Conservation (phyloP, 345 rosid species). For the Lepidium aucheri region DNA sequence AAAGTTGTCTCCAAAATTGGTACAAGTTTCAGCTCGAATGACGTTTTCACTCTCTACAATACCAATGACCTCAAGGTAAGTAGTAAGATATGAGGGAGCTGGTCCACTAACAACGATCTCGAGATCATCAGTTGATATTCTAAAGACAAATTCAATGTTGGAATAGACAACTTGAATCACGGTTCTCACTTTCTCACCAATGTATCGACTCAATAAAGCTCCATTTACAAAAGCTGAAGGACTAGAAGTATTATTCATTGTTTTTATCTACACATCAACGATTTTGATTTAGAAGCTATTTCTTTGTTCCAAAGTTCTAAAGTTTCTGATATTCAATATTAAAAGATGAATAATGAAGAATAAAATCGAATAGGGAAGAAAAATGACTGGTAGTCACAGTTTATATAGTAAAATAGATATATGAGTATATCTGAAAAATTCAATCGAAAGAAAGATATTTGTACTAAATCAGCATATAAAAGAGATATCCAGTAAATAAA, state of each 20-base stretch:
- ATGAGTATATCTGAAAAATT: neutral
- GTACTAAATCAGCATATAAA: neutral
- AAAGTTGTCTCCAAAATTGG: conserved; percentile 66
- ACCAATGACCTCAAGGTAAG: conserved; percentile 76
- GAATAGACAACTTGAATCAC: conserved; percentile 58
- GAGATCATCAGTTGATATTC: conserved; percentile 52
- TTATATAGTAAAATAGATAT: neutral
- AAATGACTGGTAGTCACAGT: neutral
- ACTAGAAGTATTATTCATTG: conserved; percentile 71
- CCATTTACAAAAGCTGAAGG: conserved; percentile 90
- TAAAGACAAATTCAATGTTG: conserved; percentile 44
- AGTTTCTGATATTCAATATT: neutral
- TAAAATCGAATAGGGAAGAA: no score
- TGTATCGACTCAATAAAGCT: conserved; percentile 35
- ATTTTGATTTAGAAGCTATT: no score
- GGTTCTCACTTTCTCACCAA: conserved; percentile 62
- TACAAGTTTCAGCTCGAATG: conserved; percentile 61
- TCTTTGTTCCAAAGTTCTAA: no score
- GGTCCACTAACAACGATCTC: no score
- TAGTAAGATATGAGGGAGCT: neutral
- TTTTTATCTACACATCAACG: neutral
- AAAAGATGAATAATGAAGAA: neutral
- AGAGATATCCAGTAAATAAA: neutral
- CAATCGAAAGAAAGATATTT: no score
- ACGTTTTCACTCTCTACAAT: conserved; percentile 60